Percentiles rank a stretch among this genome's conserved stretches.
phyloP scores from a whole-genome alignment of 305 asterid genomes.

The Fraxinus sp. region DNA sequence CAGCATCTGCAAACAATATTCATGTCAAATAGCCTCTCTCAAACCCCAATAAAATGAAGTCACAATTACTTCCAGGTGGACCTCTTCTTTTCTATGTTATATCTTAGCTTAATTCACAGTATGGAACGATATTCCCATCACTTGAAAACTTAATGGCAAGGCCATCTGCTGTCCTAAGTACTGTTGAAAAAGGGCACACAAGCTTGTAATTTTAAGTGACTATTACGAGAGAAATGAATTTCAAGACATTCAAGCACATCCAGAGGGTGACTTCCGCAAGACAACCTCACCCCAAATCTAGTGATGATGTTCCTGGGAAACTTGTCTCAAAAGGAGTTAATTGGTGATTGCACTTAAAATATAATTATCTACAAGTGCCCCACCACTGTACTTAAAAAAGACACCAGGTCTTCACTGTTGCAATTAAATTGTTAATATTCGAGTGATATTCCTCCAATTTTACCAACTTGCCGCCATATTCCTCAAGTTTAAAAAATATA shows the following conservation, averaged over 20 bases:
- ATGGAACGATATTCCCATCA: not conserved
- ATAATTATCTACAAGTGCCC: not conserved
- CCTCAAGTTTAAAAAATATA: not conserved
- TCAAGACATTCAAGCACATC: not conserved
- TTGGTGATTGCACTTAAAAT: not conserved
- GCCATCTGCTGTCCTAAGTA: not conserved
- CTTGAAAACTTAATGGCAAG: not conserved
- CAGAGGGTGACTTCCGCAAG: not conserved
- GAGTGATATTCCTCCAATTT: not conserved
- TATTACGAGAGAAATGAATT: not conserved
- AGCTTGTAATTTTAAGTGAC: not conserved
- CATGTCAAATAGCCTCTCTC: not conserved
- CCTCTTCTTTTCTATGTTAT: not conserved
- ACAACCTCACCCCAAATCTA: not conserved
- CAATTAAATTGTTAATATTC: not conserved
- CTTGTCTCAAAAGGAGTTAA: not conserved
- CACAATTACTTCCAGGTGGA: not conserved
- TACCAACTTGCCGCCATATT: not conserved
- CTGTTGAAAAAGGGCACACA: not conserved
- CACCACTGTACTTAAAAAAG: not conserved
- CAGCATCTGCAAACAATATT: conserved; percentile 51
- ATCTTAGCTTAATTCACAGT: not conserved
- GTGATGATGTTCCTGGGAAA: not conserved
- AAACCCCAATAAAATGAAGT: not conserved
- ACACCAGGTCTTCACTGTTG: not conserved